A percentile compares a stretch with the other conserved stretches of the same genome.
Conservation (phyloP, 192 early-diverging fungal genomes). For the Rhizoclosmatium sp. region DNA sequence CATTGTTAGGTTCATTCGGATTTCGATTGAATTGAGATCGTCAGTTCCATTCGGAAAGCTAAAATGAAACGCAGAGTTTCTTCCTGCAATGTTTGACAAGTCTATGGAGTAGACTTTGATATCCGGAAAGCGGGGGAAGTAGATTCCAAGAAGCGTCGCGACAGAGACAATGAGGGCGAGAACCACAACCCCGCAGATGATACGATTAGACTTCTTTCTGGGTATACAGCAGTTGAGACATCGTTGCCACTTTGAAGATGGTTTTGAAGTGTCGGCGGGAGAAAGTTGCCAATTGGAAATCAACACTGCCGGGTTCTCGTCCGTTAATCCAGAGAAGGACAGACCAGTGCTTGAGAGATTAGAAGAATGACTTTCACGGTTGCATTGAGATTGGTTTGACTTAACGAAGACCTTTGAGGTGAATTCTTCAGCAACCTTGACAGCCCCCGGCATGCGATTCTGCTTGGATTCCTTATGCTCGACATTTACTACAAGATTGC, state of each 20-base stretch:
- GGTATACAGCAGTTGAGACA: constrained; percentile 3
- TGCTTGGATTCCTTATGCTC: too few species aligned
- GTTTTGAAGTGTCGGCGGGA: too few species aligned
- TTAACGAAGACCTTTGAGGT: too few species aligned
- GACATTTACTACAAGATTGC: too few species aligned
- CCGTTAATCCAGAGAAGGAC: too few species aligned
- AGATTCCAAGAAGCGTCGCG: neutral
- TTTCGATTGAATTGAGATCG: constrained; percentile 23
- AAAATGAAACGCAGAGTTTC: constrained; percentile 26
- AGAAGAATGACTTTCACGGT: too few species aligned
- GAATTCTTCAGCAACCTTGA: too few species aligned
- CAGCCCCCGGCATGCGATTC: too few species aligned
- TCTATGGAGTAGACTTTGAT: constrained; percentile 29
- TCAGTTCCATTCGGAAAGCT: neutral
- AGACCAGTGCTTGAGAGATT: too few species aligned
- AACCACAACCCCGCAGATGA: neutral
- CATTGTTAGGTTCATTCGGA: constrained; percentile 35
- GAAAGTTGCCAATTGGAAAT: too few species aligned
- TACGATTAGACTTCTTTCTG: neutral
- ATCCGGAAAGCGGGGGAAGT: constrained; percentile 31
- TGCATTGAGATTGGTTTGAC: too few species aligned
- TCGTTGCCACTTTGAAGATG: neutral
- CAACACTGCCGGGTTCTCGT: too few species aligned
- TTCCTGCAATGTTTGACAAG: neutral
- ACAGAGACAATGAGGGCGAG: neutral